A percentile compares a stretch with the other conserved stretches of the same genome.
Conservation (phyloP, 805 yeast species). For the Schwanniomyces sp. region DNA sequence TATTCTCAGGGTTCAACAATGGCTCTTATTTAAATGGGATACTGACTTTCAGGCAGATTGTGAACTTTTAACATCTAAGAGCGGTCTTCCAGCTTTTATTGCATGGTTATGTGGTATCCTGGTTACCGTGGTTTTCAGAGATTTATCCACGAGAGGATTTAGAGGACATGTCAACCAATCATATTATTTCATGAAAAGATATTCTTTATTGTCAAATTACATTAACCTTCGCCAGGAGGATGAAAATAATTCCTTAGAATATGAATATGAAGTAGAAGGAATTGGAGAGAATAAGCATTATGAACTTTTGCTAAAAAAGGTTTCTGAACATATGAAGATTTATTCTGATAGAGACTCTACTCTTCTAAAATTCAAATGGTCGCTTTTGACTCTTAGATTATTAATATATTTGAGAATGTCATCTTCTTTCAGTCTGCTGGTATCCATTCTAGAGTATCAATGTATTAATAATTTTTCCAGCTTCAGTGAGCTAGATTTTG, state of each 20-base stretch:
- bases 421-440: constrained; percentile 4
- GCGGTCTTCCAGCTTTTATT: constrained; percentile 33
- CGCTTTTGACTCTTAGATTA: constrained; percentile 1
- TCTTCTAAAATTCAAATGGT: constrained; percentile 1
- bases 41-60: constrained; percentile 7
- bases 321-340: neutral
- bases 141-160: neutral
- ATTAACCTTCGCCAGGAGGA: neutral
- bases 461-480: constrained; percentile 6
- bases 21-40: constrained; percentile 54
- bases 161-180: neutral
- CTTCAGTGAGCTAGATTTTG: constrained; percentile 2
- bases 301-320: neutral
- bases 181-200: neutral
- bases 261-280: neutral
- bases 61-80: constrained; percentile 1
- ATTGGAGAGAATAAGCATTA: constrained; percentile 2
- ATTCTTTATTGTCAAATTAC: neutral
- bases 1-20: constrained; percentile 36
- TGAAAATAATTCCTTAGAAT: neutral
- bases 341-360: neutral
- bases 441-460: constrained; percentile 16
- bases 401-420: neutral
- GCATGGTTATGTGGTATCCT: constrained; percentile 43
- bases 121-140: neutral